Conservation (phyloP, 257 asterid species). For the Ophiorrhiza pumila region DNA sequence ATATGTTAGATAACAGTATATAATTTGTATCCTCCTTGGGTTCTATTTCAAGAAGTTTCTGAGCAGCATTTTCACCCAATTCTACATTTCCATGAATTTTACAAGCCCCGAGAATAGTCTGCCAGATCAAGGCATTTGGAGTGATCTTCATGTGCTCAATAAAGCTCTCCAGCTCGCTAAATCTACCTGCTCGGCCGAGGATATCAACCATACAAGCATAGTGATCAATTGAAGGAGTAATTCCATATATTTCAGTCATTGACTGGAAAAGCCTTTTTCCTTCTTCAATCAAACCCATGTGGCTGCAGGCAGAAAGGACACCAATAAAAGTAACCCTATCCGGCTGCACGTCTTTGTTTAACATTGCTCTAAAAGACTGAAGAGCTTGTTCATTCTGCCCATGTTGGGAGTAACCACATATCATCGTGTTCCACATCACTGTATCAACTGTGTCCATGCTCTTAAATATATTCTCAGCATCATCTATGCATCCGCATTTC, state of each 20-base stretch:
- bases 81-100: conserved; percentile 61
- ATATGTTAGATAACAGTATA: conserved; percentile 65
- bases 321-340: conserved; percentile 66
- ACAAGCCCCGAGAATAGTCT: conserved; percentile 75
- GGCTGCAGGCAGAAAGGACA: conserved; percentile 83
- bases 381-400: conserved; percentile 70
- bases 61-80: conserved; percentile 76
- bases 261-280: conserved; percentile 53
- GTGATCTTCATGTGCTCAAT: conserved; percentile 54
- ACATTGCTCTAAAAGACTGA: conserved; percentile 51
- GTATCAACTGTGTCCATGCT: conserved; percentile 41
- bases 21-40: conserved; percentile 60
- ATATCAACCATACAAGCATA: conserved; percentile 82
- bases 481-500: conserved; percentile 70
- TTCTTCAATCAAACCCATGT: conserved; percentile 69
- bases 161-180: conserved; percentile 57
- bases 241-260: conserved; percentile 47
- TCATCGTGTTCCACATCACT: conserved; percentile 81
- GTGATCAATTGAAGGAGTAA: conserved; percentile 61
- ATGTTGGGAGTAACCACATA: conserved; percentile 67
- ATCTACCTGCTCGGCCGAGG: conserved; percentile 74
- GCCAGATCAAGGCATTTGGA: conserved; percentile 70
- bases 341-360: conserved; percentile 38
- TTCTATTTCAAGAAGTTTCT: conserved; percentile 49
- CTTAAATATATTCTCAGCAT: conserved; percentile 57